Base-by-base conservation (phyloP, 768 basidiomycete species). In the Rhodotorula diobovata region DNA sequence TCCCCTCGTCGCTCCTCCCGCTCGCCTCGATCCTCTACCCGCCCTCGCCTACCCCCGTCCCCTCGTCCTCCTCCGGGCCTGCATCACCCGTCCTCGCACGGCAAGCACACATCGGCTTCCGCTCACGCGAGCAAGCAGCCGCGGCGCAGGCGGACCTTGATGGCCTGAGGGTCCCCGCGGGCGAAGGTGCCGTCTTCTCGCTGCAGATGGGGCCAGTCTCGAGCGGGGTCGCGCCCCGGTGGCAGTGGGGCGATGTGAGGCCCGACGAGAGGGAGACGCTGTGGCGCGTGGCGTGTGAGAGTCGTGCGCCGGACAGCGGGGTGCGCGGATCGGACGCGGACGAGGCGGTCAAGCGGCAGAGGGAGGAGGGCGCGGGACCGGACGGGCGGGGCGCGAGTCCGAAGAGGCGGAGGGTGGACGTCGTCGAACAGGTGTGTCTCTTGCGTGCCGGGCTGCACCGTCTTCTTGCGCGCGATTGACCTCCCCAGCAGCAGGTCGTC, bases 231-330 rank as follows among this genome's bases (percentile, higher is more conserved):
- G 1, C 14, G 51, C 62, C 39, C 23, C 1, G 20, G 51, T 63
- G 62, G 62, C n/a, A 30, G 30, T 63, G 62, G 62, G 62, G 62
- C 8, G 53, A 54, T 32, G 62, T 63, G 12, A 18, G 62, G 37
- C 51, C 53, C 39, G n/a, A 54, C 1, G 62, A 54, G 51, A 16
- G 62, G 18, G 37, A 1, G 37, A 39, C 16, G 30, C 6, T 63
- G 37, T 54, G 62, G 62, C 28, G 30, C 15, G 39, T 12, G 34
- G 54, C 5, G 54, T 8, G 28, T 9, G 28, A 51, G 50, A 7
- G 12, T 28, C 12, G 28, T 28, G 50, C n/a, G 50, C 12, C 28
- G 10, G 50, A 51, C n/a, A 23, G 50, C 6, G n/a, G 8, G 12
- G 48, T 1, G 35, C 25, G 11, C 23, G 37, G 2, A n/a, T n/a